Evolutionary conservation across 2,329 filamentous ascomycete species (phyloP), one percentile per base, ranked within the genome.

Genomic region (Colletotrichum theobromicola): DNA sequence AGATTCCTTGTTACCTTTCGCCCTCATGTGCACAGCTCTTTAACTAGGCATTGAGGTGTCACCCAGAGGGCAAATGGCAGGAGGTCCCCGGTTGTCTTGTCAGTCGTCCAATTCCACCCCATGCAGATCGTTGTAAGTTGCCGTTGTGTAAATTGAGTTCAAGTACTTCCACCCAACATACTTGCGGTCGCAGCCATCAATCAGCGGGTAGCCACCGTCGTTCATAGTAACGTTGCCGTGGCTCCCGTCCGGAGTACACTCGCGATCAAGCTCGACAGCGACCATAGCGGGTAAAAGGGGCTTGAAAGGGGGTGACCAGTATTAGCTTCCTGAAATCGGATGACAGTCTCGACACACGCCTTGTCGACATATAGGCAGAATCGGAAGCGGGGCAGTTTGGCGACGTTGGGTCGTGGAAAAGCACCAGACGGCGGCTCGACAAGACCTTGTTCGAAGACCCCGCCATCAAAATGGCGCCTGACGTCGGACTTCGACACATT

Each of bases 321-420:
- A 2, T 70, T 42, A n/a, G 65, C 57, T 1, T 73, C 13, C 3
- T 73, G 66, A 9, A 73, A 73, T 9, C 24, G 58, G 2, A 26
- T 21, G 12, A 74, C 24, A 12, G 67, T 71, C 21, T 61, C 24
- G 15, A 74, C 37, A 13, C n/a, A 42, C 24, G 28, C 10, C 61
- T 61, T 64, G 28, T 74, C 61, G 7, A 74, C 61, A 10, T 65
- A 74, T 3, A 74, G 15, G n/a, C 53, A 74, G 30, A 53, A 74
- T 5, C 21, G 35, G 15, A 71, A 71, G 30, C 46, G 21, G 28
- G 70, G 65, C 5, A 72, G n/a, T 3, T 30, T 30, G 4, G 24
- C 21, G 18, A 18, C 34, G 5, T 21, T 13, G 7, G 21, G 6
- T 9, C 10, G 21, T 28, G 12, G 15, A 16, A 46, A 5, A 18